Evolutionary conservation across 2,329 filamentous ascomycete species (phyloP).

Genomic region (Fusarium palustre): DNA sequence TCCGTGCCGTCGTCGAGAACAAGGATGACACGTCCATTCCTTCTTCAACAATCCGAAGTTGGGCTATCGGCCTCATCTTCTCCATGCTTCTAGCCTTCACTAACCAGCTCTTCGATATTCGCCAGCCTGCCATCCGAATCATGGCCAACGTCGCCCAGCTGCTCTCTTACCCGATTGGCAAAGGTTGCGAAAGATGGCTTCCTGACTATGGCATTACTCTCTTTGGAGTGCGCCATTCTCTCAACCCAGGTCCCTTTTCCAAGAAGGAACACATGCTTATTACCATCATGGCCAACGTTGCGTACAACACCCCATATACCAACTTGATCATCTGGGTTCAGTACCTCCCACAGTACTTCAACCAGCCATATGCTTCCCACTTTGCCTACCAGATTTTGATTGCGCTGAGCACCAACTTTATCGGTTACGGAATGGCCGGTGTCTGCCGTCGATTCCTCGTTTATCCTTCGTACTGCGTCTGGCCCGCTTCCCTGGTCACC

Average conservation of each 20-base stretch:
- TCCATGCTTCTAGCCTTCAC: conserved; percentile 61
- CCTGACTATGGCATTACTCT: conserved; percentile 63
- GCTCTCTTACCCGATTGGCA: conserved; percentile 66
- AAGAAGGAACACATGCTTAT: conserved; percentile 73
- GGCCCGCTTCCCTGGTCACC: conserved; percentile 67
- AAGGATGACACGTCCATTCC: conserved; percentile 63
- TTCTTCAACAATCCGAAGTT: conserved; percentile 66
- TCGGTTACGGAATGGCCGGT: conserved; percentile 71
- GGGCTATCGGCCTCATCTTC: conserved; percentile 65
- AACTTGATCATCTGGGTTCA: conserved; percentile 68
- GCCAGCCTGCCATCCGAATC: conserved; percentile 66
- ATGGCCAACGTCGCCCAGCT: conserved; percentile 68
- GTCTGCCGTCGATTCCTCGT: conserved; percentile 65
- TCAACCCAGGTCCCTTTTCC: conserved; percentile 68
- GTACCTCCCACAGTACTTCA: conserved; percentile 64
- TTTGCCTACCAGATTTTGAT: conserved; percentile 68
- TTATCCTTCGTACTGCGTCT: conserved; percentile 67
- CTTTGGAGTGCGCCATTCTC: conserved; percentile 59
- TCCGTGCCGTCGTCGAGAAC: conserved; percentile 67
- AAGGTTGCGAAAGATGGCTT: conserved; percentile 61
- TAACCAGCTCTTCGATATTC: conserved; percentile 70
- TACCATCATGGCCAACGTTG: conserved; percentile 71
- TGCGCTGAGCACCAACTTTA: conserved; percentile 66
- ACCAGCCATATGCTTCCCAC: conserved; percentile 64
- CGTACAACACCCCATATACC: conserved; percentile 65